Conservation (phyloP, 2,329 filamentous ascomycete genomes). For the Ramularia endophylla region DNA sequence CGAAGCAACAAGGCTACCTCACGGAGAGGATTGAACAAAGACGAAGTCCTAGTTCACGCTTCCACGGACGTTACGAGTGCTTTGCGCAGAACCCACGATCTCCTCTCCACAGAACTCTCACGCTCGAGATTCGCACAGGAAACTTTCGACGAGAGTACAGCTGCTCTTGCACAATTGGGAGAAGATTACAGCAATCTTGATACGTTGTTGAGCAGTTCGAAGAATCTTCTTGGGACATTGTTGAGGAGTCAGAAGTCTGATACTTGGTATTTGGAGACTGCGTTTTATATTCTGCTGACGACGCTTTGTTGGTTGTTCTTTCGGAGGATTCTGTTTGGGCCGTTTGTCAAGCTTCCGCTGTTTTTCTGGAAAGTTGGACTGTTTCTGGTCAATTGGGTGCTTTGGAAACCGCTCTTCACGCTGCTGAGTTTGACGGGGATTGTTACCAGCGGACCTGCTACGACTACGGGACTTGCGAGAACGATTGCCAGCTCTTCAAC, state of each 20-base stretch:
- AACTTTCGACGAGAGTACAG: constrained; percentile 77
- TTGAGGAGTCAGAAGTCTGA: constrained; percentile 89
- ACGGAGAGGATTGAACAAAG: constrained; percentile 55
- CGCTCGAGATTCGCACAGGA: constrained; percentile 86
- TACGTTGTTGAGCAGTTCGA: constrained; percentile 66
- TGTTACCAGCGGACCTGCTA: constrained; percentile 18
- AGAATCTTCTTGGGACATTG: constrained; percentile 69
- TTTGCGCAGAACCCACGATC: constrained; percentile 75
- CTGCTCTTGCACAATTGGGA: constrained; percentile 71
- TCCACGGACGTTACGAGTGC: constrained; percentile 79
- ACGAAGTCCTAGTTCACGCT: constrained; percentile 67
- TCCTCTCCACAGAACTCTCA: constrained; percentile 78
- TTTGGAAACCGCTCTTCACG: constrained; percentile 35
- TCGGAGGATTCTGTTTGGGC: constrained; percentile 78
- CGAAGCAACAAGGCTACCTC: constrained; percentile 23
- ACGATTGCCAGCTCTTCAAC: constrained; percentile 4
- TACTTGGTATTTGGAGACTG: constrained; percentile 93
- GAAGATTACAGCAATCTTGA: constrained; percentile 78
- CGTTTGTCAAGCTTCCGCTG: constrained; percentile 70
- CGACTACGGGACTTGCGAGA: background rate
- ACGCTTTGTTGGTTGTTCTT: constrained; percentile 85
- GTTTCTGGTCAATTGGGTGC: constrained; percentile 25
- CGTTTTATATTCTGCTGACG: constrained; percentile 71
- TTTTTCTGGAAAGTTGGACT: constrained; percentile 20
- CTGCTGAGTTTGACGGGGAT: constrained; percentile 52